These are phyloP conservation scores for Dendrobium huoshanense DNA, from an alignment of 106 monocot species.

Conservation along the genomic window DNA sequence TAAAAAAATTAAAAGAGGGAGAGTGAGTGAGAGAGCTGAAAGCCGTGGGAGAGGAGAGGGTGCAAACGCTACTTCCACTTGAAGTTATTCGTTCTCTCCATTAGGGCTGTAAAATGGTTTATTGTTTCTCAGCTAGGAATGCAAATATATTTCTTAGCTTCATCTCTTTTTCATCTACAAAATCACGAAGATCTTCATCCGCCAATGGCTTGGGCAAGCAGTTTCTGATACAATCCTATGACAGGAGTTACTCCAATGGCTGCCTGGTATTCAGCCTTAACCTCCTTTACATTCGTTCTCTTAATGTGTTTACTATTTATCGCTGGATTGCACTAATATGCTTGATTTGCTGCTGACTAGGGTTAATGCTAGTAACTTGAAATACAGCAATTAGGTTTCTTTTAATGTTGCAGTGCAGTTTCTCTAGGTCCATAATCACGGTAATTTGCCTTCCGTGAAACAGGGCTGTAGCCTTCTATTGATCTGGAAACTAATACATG, in stretches of 20 bases:
- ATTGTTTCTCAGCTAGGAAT: background rate
- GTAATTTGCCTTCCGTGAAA: background rate
- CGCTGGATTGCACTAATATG: too few relatives aligned
- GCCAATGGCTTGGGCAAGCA: conserved; percentile 8
- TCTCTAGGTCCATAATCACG: too few relatives aligned
- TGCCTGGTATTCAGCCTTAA: conserved; percentile 29
- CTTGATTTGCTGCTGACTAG: too few relatives aligned
- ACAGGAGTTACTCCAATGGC: conserved; percentile 27
- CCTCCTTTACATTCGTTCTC: background rate
- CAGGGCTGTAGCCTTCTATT: too few relatives aligned
- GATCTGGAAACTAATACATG: background rate
- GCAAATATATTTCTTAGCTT: conserved; percentile 14
- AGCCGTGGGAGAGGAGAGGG: conserved; percentile 18
- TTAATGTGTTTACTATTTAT: background rate
- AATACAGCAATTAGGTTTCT: background rate
- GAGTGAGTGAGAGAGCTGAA: conserved; percentile 8
- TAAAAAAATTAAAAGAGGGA: too few relatives aligned
- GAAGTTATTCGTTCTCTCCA: conserved; percentile 9
- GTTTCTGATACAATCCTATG: conserved; percentile 19
- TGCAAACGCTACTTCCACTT: background rate
- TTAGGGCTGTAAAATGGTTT: conserved; percentile 7
- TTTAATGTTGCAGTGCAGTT: background rate
- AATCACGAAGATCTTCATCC: background rate
- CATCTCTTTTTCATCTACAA: conserved; percentile 12
- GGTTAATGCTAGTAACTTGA: background rate